These are phyloP conservation scores for Allantophomopsis cytisporea DNA, from an alignment of 2,329 filamentous ascomycete genomes.

Conservation along the genomic window DNA sequence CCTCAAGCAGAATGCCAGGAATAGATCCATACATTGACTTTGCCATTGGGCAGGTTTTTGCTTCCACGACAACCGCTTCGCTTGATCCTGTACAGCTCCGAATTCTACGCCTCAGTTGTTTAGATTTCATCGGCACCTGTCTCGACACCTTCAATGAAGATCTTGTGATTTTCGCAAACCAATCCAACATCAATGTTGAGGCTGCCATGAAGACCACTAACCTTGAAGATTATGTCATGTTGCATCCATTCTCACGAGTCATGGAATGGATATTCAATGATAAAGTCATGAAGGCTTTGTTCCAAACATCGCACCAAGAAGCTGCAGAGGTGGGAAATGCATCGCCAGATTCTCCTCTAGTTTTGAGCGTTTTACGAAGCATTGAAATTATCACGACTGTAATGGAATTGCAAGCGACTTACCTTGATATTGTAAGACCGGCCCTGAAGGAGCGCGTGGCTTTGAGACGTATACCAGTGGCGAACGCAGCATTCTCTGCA, in stretches of 20 bases:
- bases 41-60: slow-evolving; percentile 67
- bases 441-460: slow-evolving; percentile 54
- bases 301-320: slow-evolving; percentile 68
- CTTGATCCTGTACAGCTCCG: slow-evolving; percentile 55
- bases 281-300: slow-evolving; percentile 67
- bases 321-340: slow-evolving; percentile 58
- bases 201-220: slow-evolving; percentile 60
- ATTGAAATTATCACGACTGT: slow-evolving; percentile 75
- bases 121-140: slow-evolving; percentile 72
- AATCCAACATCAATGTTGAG: slow-evolving; percentile 64
- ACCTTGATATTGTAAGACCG: slow-evolving; percentile 76
- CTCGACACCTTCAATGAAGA: slow-evolving; percentile 88
- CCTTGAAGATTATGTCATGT: slow-evolving; percentile 64
- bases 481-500: slow-evolving; percentile 66
- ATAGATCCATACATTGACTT: slow-evolving; percentile 93
- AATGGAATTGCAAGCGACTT: slow-evolving; percentile 80
- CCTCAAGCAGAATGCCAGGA: slow-evolving; percentile 64
- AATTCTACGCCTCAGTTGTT: slow-evolving; percentile 63
- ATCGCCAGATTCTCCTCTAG: slow-evolving; percentile 64
- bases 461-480: slow-evolving; percentile 45
- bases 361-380: slow-evolving; percentile 65
- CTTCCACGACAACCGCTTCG: slow-evolving; percentile 39
- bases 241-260: slow-evolving; percentile 85
- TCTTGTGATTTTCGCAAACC: slow-evolving; percentile 72
- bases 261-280: slow-evolving; percentile 99